phyloP scores from a whole-genome alignment of 305 asterid species.

The Plantago coronopus region DNA sequence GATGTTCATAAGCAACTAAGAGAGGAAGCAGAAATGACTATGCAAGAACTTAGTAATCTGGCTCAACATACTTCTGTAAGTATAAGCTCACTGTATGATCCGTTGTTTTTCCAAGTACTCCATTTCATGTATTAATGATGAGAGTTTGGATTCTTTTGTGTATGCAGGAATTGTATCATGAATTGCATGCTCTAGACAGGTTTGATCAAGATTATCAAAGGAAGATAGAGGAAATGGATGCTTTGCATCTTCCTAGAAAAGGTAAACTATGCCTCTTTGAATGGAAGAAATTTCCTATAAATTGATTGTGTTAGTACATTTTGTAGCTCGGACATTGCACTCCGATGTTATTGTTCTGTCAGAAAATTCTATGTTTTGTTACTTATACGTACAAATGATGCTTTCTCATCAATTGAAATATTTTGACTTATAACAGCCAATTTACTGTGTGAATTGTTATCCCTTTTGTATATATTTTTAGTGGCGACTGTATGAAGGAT shows the following conservation, averaged over 20 bases:
- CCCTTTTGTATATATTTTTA: background rate
- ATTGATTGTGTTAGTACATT: too few species aligned
- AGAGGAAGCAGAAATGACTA: constrained; percentile 76
- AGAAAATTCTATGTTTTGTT: too few species aligned
- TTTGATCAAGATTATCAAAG: constrained; percentile 87
- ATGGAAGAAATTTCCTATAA: too few species aligned
- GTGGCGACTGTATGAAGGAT: too few species aligned
- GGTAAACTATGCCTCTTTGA: constrained; percentile 41
- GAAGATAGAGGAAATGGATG: constrained; percentile 86
- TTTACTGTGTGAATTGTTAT: background rate
- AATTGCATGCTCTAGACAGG: constrained; percentile 85
- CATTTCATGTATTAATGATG: constrained; percentile 13
- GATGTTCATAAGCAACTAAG: constrained; percentile 54
- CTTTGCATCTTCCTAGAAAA: constrained; percentile 85
- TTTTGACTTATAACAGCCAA: too few species aligned
- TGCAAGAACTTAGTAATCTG: constrained; percentile 77
- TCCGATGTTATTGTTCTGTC: too few species aligned
- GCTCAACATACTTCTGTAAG: constrained; percentile 97
- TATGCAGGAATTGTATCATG: constrained; percentile 93
- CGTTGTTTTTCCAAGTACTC: constrained; percentile 2
- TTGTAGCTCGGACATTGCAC: too few species aligned
- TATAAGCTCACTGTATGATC: constrained; percentile 1
- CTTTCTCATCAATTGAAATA: too few species aligned
- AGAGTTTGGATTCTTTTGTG: constrained; percentile 20
- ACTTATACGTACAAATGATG: too few species aligned